phyloP scores from a whole-genome alignment of 2,329 filamentous ascomycete species.

The Microcyclosporella mali region DNA sequence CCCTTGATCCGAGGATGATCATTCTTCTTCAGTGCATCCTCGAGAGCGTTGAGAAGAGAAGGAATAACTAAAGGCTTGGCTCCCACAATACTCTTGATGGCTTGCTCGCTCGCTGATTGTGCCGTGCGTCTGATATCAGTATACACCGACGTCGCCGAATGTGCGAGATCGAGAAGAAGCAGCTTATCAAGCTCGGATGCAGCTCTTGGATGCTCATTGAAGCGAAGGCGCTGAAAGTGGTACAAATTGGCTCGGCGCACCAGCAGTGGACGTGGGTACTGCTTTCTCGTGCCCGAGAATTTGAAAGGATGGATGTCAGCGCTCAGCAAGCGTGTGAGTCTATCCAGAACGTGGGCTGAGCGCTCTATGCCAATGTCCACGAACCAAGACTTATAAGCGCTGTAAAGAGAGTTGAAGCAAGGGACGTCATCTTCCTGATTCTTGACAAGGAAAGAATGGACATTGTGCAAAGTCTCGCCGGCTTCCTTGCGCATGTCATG shows the following conservation, averaged over 20 bases:
- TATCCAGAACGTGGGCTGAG: conserved; percentile 86
- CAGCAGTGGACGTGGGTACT: conserved; percentile 86
- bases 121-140: conserved; percentile 93
- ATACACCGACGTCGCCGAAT: conserved; percentile 85
- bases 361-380: conserved; percentile 95
- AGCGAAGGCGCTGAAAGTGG: conserved; percentile 85
- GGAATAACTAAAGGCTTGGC: conserved; percentile 85
- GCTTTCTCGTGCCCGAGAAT: conserved; percentile 83
- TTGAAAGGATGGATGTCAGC: conserved; percentile 90
- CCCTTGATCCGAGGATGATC: conserved; percentile 94
- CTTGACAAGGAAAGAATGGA: conserved; percentile 74
- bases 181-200: conserved; percentile 86
- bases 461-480: conserved; percentile 71
- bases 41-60: conserved; percentile 71
- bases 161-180: conserved; percentile 76
- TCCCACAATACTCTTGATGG: conserved; percentile 83
- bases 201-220: conserved; percentile 81
- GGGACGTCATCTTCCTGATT: conserved; percentile 93
- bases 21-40: conserved; percentile 67
- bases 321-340: conserved; percentile 75
- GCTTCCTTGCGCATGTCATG: conserved; percentile 75
- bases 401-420: conserved; percentile 89
- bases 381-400: conserved; percentile 92
- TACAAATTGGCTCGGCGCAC: conserved; percentile 91
- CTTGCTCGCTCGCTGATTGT: conserved; percentile 86